Evolutionary conservation across 192 early-diverging fungal genomes (phyloP).

Genomic region (Backusella luteola): DNA sequence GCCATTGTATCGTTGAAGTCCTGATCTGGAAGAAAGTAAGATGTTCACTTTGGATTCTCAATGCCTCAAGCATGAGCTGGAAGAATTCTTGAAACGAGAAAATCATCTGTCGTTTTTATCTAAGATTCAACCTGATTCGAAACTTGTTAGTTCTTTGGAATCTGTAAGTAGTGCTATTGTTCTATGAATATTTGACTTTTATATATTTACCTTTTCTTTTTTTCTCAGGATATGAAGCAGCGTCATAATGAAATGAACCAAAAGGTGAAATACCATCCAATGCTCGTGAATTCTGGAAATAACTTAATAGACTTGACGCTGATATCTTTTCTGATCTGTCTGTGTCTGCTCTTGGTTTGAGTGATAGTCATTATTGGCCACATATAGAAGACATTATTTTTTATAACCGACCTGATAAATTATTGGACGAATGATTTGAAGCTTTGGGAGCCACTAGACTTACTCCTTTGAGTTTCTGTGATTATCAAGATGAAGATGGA

Average conservation of each 20-base stretch:
- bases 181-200: background rate
- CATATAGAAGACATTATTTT: no score
- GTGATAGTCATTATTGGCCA: no score
- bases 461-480: no score
- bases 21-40: constrained; percentile 54
- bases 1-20: constrained; percentile 82
- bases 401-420: no score
- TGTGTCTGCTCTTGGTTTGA: no score
- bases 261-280: constrained; percentile 8
- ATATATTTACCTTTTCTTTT: background rate
- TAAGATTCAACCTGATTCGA: constrained; percentile 56
- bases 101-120: constrained; percentile 74
- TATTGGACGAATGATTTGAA: no score
- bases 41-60: constrained; percentile 69
- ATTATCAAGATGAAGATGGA: no score
- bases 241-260: constrained; percentile 59
- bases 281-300: no score
- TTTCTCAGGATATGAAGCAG: constrained; percentile 40
- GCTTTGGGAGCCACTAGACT: no score
- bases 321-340: no score
- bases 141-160: constrained; percentile 62
- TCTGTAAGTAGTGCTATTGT: constrained; percentile 23
- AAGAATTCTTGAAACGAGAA: constrained; percentile 79
- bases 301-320: no score
- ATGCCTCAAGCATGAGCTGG: constrained; percentile 71